Percentiles rank a stretch among this genome's conserved stretches.
Conservation (phyloP, 2,329 filamentous ascomycete genomes). For the Alternaria dauci region DNA sequence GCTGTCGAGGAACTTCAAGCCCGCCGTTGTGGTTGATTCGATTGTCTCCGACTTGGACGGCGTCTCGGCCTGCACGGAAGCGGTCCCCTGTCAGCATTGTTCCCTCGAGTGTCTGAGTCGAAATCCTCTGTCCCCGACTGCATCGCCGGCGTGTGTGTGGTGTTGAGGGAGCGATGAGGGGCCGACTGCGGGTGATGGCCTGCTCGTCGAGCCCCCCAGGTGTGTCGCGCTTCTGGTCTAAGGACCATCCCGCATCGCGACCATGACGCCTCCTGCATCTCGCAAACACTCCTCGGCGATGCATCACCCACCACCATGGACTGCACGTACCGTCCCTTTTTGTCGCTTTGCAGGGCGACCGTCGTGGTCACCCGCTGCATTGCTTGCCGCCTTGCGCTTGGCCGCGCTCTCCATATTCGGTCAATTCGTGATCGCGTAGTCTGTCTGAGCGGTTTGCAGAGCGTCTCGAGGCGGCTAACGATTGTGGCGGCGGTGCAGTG, state of each 20-base stretch:
- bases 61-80: slow-evolving; percentile 38
- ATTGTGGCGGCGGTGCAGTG: slow-evolving; percentile 45
- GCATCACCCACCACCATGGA: slow-evolving; percentile 25
- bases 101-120: slow-evolving; percentile 2
- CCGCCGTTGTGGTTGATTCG: slow-evolving; percentile 75
- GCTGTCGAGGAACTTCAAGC: slow-evolving; percentile 76
- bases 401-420: slow-evolving; percentile 54
- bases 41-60: slow-evolving; percentile 61
- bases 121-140: slow-evolving; percentile 9
- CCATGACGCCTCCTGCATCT: slow-evolving; percentile 27
- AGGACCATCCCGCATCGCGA: slow-evolving; percentile 43
- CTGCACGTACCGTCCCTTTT: slow-evolving; percentile 65
- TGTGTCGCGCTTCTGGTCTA: slow-evolving; percentile 42
- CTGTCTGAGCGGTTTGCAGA: slow-evolving; percentile 28
- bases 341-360: slow-evolving; percentile 66
- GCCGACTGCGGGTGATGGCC: slow-evolving; percentile 37
- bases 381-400: slow-evolving; percentile 65
- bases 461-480: slow-evolving; percentile 19
- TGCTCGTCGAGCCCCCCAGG: slow-evolving; percentile 48
- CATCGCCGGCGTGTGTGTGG: slow-evolving; percentile 39
- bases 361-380: slow-evolving; percentile 60
- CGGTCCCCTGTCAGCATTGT: slow-evolving; percentile 37
- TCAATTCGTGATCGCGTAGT: slow-evolving; percentile 43
- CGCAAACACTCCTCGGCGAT: slow-evolving; percentile 34
- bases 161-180: slow-evolving; percentile 41